Evolutionary conservation across 768 basidiomycete species (phyloP), one percentile per base, ranked within the genome.

Genomic region (Leccinum rimulosum): DNA sequence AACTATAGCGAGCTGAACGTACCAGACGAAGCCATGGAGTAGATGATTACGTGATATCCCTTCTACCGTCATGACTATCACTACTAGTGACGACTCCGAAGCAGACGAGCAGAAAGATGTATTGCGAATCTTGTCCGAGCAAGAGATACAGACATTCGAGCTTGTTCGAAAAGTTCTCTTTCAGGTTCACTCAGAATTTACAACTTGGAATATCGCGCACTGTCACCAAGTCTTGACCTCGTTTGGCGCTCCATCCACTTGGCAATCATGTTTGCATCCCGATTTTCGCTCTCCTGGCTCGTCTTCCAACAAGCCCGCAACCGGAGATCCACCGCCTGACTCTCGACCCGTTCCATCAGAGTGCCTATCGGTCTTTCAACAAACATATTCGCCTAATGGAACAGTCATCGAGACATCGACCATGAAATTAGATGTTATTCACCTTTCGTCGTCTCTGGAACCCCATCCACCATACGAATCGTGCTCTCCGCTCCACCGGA

Each of bases 381-480:
- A 57, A 43, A 30, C 50, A 1, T 70, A 70, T 51, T 63, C 64
- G 8, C 57, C 54, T 3, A 58, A 65, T 6, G 69, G 62, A 38
- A n/a, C 33, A 1, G 49, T 65, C 22, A 22, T 50, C 35, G 60
- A 61, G 48, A 50, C 31, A 10, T 62, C 58, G 8, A 58, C 58
- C 10, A 14, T 63, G 19, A 45, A 62, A 45, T 43, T 73, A 33
- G 52, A 69, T 5, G 54, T 67, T 10, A 49, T 70, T 50, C 52
- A 54, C 12, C 2, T 59, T 25, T 33, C 57, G 2, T 47, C 56
- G 6, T 19, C 54, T n/a, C 6, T 74, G 40, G 64, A 70, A 40
- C 61, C 73, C 2, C 65, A 73, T 62, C 75, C 82, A 0, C 62
- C 68, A 6, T 88, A 89, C 65, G 85, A 88, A 63, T 74, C 77